Percentiles rank a stretch among this genome's conserved stretches.
These are phyloP conservation scores for Cladosporium sp. DNA, from an alignment of 2,329 filamentous ascomycete genomes.

Conservation along the genomic window DNA sequence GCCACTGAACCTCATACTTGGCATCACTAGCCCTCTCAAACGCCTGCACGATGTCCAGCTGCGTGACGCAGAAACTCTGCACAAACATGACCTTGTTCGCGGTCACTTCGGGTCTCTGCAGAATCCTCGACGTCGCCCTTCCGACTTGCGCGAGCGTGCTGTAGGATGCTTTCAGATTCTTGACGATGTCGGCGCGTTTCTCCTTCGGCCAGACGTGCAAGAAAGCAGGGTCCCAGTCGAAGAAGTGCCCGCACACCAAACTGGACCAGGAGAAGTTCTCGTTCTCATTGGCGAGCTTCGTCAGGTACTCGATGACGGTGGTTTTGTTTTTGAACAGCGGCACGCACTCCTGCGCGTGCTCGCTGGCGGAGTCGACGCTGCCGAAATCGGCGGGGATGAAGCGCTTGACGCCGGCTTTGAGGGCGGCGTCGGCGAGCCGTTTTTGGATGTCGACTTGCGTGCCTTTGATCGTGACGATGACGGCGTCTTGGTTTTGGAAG, in stretches of 20 bases:
- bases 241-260: constrained; percentile 56
- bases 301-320: constrained; percentile 49
- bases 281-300: constrained; percentile 35
- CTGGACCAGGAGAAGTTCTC: constrained; percentile 55
- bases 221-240: constrained; percentile 57
- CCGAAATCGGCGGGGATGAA: constrained; percentile 61
- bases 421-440: constrained; percentile 54
- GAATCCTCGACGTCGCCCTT: constrained; percentile 47
- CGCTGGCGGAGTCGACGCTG: constrained; percentile 36
- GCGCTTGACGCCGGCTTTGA: constrained; percentile 56
- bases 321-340: constrained; percentile 52
- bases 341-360: constrained; percentile 37
- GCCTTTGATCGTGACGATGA: constrained; percentile 47
- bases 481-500: constrained; percentile 54
- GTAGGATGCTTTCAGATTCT: constrained; percentile 49
- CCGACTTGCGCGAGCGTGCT: constrained; percentile 52
- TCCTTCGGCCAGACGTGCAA: constrained; percentile 49
- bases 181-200: constrained; percentile 52
- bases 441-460: constrained; percentile 42
- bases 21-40: constrained; percentile 47
- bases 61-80: constrained; percentile 54
- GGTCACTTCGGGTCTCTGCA: constrained; percentile 49
- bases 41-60: constrained; percentile 53
- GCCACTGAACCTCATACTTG: constrained; percentile 47
- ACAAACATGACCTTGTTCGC: constrained; percentile 57